These are phyloP conservation scores for Lactarius quietus DNA, from an alignment of 768 basidiomycete species.

Conservation along the genomic window DNA sequence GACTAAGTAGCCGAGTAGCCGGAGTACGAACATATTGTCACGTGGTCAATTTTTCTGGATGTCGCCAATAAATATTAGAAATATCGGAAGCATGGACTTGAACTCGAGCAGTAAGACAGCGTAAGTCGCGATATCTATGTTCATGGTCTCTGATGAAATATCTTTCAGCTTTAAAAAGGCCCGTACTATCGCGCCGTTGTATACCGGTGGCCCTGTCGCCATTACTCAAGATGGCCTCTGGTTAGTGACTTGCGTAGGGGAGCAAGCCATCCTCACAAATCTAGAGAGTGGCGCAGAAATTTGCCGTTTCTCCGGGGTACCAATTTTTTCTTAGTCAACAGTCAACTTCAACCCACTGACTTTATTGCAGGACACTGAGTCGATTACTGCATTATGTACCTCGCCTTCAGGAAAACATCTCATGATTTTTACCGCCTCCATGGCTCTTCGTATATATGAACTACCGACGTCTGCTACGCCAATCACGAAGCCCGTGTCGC, in stretches of 20 bases:
- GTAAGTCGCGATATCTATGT: constrained; percentile 38
- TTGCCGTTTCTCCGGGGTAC: constrained; percentile 83
- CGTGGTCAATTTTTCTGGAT: neutral
- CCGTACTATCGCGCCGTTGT: constrained; percentile 70
- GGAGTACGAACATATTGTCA: no score
- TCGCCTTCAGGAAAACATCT: constrained; percentile 73
- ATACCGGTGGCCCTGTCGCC: constrained; percentile 85
- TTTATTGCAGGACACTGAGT: constrained; percentile 69
- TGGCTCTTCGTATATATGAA: constrained; percentile 80
- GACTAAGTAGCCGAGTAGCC: no score
- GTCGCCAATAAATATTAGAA: neutral
- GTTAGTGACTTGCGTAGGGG: constrained; percentile 83
- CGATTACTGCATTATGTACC: constrained; percentile 80
- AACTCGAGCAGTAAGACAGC: constrained; percentile 55
- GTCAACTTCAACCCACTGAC: constrained; percentile 11
- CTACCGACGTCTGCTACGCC: constrained; percentile 51
- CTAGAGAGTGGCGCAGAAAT: constrained; percentile 69
- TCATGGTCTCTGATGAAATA: no score
- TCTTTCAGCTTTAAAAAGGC: constrained; percentile 71
- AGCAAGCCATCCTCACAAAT: constrained; percentile 81
- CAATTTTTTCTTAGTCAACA: constrained; percentile 35
- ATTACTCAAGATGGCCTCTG: constrained; percentile 72
- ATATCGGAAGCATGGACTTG: constrained; percentile 18
- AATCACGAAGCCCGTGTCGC: constrained; percentile 52
- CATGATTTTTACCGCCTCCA: constrained; percentile 74